Conservation (phyloP, 1,139 yeast species). For the Candida glucosophila region DNA sequence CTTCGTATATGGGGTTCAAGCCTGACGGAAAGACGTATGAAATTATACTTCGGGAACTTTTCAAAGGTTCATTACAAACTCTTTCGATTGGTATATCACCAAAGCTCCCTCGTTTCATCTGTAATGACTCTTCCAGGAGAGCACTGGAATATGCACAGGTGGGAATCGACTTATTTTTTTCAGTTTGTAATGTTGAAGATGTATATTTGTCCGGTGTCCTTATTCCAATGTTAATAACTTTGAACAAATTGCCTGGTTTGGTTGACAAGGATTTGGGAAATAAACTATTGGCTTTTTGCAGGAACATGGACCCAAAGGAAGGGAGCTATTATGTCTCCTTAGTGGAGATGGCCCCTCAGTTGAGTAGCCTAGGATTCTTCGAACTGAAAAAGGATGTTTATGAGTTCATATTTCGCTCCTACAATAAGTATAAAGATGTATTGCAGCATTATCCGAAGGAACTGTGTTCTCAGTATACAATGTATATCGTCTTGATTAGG, state of each 20-base stretch:
- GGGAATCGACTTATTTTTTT: slow-evolving; percentile 48
- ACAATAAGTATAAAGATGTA: slow-evolving; percentile 13
- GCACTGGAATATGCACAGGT: slow-evolving; percentile 59
- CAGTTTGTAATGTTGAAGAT: slow-evolving; percentile 26
- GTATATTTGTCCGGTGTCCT: slow-evolving; percentile 18
- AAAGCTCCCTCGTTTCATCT: slow-evolving; percentile 10
- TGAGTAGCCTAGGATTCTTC: slow-evolving; percentile 12
- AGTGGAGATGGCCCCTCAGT: slow-evolving; percentile 16
- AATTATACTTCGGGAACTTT: slow-evolving; percentile 40
- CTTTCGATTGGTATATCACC: slow-evolving; percentile 6
- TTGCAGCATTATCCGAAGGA: slow-evolving; percentile 3
- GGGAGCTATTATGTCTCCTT: slow-evolving; percentile 11
- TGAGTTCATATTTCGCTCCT: slow-evolving; percentile 19
- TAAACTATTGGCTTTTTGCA: slow-evolving; percentile 1
- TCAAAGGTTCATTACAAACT: slow-evolving; percentile 39
- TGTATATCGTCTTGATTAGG: slow-evolving; percentile 44
- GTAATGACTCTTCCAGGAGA: slow-evolving; percentile 25
- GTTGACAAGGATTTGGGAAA: slow-evolving; percentile 14
- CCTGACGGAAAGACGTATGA: slow-evolving; percentile 50
- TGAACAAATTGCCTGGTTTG: slow-evolving; percentile 21
- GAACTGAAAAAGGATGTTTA: slow-evolving; percentile 13
- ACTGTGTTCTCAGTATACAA: slow-evolving; percentile 28
- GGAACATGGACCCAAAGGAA: slow-evolving; percentile 1
- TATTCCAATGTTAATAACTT: slow-evolving; percentile 18
- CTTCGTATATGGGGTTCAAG: slow-evolving; percentile 23